Percentiles rank a stretch among this genome's conserved stretches.
These are phyloP conservation scores for Pelargonium citronellum DNA, from an alignment of 441 rosid genomes.

Conservation along the genomic window DNA sequence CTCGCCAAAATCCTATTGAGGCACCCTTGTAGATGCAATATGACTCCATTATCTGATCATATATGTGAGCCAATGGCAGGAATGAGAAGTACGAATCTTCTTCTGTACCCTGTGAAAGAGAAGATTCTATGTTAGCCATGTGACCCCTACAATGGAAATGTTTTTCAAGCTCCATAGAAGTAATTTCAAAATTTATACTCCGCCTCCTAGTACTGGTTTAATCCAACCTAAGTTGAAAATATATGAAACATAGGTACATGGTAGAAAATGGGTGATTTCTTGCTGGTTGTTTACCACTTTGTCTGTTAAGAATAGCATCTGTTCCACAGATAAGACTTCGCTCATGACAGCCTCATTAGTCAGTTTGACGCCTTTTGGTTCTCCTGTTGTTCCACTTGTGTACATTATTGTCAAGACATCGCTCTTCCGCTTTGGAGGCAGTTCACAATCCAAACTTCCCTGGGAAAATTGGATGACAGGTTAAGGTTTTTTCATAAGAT, in stretches of 20 bases:
- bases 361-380: constrained; percentile 87
- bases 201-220: too few species aligned
- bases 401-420: constrained; percentile 78
- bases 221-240: too few species aligned
- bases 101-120: constrained; percentile 47
- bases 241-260: too few species aligned
- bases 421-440: constrained; percentile 58
- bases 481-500: too few species aligned
- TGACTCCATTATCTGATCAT: constrained; percentile 74
- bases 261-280: too few species aligned
- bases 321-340: constrained; percentile 69
- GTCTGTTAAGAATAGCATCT: constrained; percentile 49
- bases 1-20: constrained; percentile 83
- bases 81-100: constrained; percentile 81
- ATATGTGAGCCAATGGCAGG: constrained; percentile 84
- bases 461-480: too few species aligned
- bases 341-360: constrained; percentile 54
- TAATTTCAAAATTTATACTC: too few species aligned
- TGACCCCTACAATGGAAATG: too few species aligned
- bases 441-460: constrained; percentile 54
- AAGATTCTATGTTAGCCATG: constrained; percentile 12
- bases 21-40: constrained; percentile 71
- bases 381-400: constrained; percentile 98
- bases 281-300: constrained; percentile 43
- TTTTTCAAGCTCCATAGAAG: too few species aligned